These are phyloP conservation scores for Aspergillus sp. DNA, from an alignment of 2,329 filamentous ascomycete species.

Conservation along the genomic window DNA sequence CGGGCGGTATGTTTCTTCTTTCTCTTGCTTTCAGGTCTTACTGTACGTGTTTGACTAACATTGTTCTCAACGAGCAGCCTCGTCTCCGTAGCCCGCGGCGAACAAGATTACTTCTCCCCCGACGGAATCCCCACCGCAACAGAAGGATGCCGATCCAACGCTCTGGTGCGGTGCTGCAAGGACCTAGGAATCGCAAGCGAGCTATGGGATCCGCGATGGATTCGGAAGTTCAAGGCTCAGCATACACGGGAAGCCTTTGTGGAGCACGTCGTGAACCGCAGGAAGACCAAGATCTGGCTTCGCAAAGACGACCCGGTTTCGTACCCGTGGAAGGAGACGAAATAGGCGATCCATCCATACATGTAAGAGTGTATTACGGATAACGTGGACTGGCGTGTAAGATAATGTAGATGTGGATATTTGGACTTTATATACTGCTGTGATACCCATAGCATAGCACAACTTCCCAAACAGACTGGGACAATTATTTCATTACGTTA, in stretches of 20 bases:
- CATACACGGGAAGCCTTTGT: constrained; percentile 81
- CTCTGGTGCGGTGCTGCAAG: constrained; percentile 97
- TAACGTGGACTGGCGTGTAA: neutral
- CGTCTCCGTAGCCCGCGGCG: constrained; percentile 87
- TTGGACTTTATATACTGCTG: neutral
- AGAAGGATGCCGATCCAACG: constrained; percentile 97
- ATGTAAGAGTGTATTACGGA: neutral
- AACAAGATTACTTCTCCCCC: constrained; percentile 88
- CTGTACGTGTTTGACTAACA: constrained; percentile 4
- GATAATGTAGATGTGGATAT: neutral
- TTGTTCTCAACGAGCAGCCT: constrained; percentile 56
- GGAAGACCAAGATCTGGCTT: constrained; percentile 82
- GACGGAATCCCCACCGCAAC: constrained; percentile 91
- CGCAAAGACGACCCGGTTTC: constrained; percentile 76
- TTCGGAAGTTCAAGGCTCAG: constrained; percentile 75
- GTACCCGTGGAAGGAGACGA: constrained; percentile 61
- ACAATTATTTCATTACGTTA: neutral
- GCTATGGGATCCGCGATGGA: constrained; percentile 93
- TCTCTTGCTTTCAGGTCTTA: neutral
- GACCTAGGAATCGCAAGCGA: constrained; percentile 93
- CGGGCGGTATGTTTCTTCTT: constrained; percentile 63
- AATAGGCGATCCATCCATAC: constrained; percentile 11
- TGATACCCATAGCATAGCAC: neutral
- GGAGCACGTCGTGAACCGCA: constrained; percentile 83
- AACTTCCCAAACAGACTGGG: neutral